These are phyloP conservation scores for Phytophthora citrophthora DNA, from an alignment of 352 stramenopile genomes.

Conservation along the genomic window DNA sequence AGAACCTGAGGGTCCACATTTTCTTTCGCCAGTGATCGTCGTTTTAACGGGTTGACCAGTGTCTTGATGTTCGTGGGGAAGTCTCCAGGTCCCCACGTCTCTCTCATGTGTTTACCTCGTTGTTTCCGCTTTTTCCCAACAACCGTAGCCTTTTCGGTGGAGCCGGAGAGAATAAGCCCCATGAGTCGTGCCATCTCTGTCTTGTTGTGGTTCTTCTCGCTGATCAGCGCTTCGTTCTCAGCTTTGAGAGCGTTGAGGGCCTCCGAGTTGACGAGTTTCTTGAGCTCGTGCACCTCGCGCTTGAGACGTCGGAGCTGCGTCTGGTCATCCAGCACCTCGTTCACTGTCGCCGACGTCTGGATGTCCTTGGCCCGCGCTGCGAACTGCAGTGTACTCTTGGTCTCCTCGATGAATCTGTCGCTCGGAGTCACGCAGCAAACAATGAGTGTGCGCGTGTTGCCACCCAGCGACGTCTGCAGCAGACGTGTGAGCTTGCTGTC, in stretches of 20 bases:
- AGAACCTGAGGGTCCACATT: constrained; percentile 55
- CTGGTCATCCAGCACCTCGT: constrained; percentile 94
- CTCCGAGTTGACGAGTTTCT: constrained; percentile 64
- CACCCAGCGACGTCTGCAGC: constrained; percentile 91
- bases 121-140: constrained; percentile 33
- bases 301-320: constrained; percentile 76
- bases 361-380: constrained; percentile 93
- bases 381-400: constrained; percentile 93
- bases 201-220: constrained; percentile 64
- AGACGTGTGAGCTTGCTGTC: constrained; percentile 93
- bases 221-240: constrained; percentile 72
- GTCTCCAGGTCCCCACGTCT: constrained; percentile 81
- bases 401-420: constrained; percentile 82
- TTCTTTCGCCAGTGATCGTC: constrained; percentile 48
- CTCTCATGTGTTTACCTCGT: constrained; percentile 52
- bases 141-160: constrained; percentile 27
- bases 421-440: constrained; percentile 84
- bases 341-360: constrained; percentile 80
- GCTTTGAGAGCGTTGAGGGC: constrained; percentile 64
- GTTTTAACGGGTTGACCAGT: constrained; percentile 24
- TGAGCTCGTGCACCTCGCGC: constrained; percentile 72
- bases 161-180: constrained; percentile 66
- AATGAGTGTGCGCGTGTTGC: constrained; percentile 93
- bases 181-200: constrained; percentile 63
- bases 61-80: constrained; percentile 45